Evolutionary conservation across 106 monocot genomes (phyloP), one percentile per base, ranked within the genome.

Genomic region (Dendrobium nobile): DNA sequence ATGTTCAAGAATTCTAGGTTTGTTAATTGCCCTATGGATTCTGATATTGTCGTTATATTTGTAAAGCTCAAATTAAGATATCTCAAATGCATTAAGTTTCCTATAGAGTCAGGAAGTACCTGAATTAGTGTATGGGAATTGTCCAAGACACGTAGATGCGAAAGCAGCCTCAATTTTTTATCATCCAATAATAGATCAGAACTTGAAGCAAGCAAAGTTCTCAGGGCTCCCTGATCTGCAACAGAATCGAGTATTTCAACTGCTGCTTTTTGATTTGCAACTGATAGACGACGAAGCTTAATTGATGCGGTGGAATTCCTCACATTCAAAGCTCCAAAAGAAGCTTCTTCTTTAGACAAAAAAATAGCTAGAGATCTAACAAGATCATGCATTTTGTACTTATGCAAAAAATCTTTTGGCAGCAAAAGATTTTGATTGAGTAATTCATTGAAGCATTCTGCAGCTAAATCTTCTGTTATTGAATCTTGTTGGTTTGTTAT

Each of bases 361-460:
- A 79, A 24, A 2, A 42, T 26, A 56, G 82, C 91, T 7, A 91
- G 84, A 1, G 73, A 70, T 28, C 85, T 41, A 2, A 83, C 4
- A 1, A 87, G 72, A 79, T 87, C 86, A 68, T 88, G 91, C 82
- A 91, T 85, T 45, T 33, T 88, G 82, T 43, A 84, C 7, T 0
- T 19, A 31, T n/a, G n/a, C n/a, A n/a, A n/a, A n/a, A n/a, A n/a
- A n/a, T 31, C 31, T 31, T 31, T 31, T 31, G 13, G 26, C 41
- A 81, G 67, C 24, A 91, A 73, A 8, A 91, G 84, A 24, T 65
- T 82, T 48, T 85, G 78, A 2, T 17, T 42, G 9, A 83, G 37
- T 1, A 87, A 43, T 31, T 83, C 79, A 48, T 67, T 20, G 79
- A 73, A 88, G 56, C 78, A 88, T 3, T 86, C 88, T 24, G 84